Percentiles rank a stretch among this genome's conserved stretches.
phyloP scores from a whole-genome alignment of 2,329 filamentous ascomycete species.

The Trichophaea hybrida region DNA sequence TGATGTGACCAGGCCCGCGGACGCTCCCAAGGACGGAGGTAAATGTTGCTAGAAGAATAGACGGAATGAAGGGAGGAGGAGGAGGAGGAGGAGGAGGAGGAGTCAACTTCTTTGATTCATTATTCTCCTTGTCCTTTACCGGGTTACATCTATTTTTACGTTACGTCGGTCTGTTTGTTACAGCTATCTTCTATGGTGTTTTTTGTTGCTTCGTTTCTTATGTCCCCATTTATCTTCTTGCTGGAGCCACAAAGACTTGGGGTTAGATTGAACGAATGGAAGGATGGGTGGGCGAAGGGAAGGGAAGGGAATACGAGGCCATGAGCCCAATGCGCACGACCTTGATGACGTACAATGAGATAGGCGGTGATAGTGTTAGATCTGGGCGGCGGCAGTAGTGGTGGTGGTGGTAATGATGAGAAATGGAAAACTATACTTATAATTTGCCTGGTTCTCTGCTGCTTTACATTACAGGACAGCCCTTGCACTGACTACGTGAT shows the following conservation, averaged over 20 bases:
- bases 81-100: neutral
- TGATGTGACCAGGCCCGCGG: constrained; percentile 71
- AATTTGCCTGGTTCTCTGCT: neutral
- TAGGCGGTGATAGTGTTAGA: neutral
- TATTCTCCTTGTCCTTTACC: neutral
- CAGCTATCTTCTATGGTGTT: constrained; percentile 2
- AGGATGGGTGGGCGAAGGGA: neutral
- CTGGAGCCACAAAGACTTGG: neutral
- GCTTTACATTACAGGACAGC: too few species aligned
- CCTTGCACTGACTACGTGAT: too few species aligned
- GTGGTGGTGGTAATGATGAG: neutral
- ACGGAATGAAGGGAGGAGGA: neutral
- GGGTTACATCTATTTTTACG: constrained; percentile 3
- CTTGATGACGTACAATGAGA: neutral
- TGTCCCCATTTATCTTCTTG: neutral
- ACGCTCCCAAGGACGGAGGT: constrained; percentile 62
- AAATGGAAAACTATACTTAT: neutral
- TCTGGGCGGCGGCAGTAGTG: neutral
- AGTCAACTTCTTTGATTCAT: neutral
- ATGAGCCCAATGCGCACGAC: neutral
- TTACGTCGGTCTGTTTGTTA: constrained; percentile 1
- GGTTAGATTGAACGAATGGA: neutral
- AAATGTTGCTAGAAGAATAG: constrained; percentile 52
- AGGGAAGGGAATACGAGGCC: neutral
- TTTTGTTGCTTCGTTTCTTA: neutral